Percentiles rank a stretch among this genome's conserved stretches.
Conservation (phyloP, 108 stramenopile species). For the Chaetoceros tenuissimus region DNA sequence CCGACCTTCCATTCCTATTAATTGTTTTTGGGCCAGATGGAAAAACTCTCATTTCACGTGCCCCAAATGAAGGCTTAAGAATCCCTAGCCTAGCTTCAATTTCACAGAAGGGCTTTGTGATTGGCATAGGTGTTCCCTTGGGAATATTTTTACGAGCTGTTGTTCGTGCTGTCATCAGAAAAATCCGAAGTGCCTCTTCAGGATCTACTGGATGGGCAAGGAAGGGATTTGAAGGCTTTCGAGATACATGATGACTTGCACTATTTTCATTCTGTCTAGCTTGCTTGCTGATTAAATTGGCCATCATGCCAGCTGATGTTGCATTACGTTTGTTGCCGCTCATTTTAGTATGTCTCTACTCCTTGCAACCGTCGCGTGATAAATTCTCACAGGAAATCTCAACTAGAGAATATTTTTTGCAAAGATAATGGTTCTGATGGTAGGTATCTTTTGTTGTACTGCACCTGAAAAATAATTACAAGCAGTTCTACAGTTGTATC, state of each 20-base stretch:
- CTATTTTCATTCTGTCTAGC: background rate
- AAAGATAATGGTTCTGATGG: no score
- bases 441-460: no score
- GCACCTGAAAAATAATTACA: no score
- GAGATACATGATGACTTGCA: background rate
- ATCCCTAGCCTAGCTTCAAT: conserved; percentile 75
- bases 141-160: conserved; percentile 32
- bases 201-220: conserved; percentile 51
- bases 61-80: conserved; percentile 42
- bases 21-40: conserved; percentile 56
- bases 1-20: conserved; percentile 17
- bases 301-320: background rate
- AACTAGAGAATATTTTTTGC: no score
- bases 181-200: conserved; percentile 52
- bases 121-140: conserved; percentile 16
- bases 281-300: background rate
- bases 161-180: conserved; percentile 52
- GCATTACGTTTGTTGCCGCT: background rate
- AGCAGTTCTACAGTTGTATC: no score
- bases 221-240: conserved; percentile 36
- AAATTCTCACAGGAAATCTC: no score
- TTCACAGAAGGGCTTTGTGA: conserved; percentile 49
- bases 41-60: conserved; percentile 43
- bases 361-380: no score
- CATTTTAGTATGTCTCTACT: background rate